These are phyloP conservation scores for Pulicaria dysenterica DNA, from an alignment of 129 eudicot genomes.

Conservation along the genomic window DNA sequence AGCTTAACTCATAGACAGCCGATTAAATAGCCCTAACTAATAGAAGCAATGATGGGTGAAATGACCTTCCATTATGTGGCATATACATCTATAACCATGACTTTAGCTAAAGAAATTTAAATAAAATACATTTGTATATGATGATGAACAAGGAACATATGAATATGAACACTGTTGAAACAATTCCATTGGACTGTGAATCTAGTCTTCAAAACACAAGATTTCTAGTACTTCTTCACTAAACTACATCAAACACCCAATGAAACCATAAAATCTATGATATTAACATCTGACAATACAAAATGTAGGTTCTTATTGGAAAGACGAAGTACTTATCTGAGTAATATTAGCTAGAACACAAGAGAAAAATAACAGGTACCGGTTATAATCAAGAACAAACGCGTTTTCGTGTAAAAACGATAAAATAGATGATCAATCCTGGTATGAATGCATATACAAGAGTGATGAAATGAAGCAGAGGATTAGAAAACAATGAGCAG, in stretches of 20 bases:
- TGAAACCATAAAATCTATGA: neutral
- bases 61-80: neutral
- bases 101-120: neutral
- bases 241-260: neutral
- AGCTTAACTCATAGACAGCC: neutral
- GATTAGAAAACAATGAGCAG: conserved; percentile 5
- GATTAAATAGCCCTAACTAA: neutral
- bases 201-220: neutral
- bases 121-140: neutral
- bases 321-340: neutral
- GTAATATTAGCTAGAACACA: conserved; percentile 1
- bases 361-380: neutral
- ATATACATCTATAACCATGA: neutral
- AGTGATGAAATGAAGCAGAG: neutral
- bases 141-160: neutral
- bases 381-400: neutral
- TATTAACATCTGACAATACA: conserved; percentile 12
- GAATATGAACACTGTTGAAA: neutral
- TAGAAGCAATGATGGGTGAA: neutral
- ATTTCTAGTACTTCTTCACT: neutral
- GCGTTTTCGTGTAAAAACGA: conserved; percentile 4
- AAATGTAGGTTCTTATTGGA: conserved; percentile 5
- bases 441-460: conserved; percentile 19
- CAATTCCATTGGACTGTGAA: neutral
- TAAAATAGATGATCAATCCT: neutral